Base-by-base conservation (phyloP, 2,329 filamentous ascomycete species). In the Chaetomiaceae sp. region DNA sequence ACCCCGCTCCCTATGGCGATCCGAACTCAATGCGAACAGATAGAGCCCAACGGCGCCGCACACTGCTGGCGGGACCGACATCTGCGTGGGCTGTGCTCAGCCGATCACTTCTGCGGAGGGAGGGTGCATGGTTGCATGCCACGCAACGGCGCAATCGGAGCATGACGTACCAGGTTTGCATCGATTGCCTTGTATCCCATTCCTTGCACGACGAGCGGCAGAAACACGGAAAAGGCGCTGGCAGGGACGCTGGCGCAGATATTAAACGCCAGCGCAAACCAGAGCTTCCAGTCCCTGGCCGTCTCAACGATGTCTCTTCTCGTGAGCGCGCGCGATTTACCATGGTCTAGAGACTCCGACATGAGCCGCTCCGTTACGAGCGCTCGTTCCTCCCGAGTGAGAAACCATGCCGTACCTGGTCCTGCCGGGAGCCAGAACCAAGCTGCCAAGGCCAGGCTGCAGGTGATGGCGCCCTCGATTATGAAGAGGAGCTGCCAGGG, bases 401-500 rank as follows among this genome's bases (percentile, higher is more conserved):
- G 60, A 58, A 74, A 75, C 54, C 64, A 68, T 2, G 72, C 71
- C 3, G 65, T 65, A 0, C 65, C 62, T 0, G 71, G 71, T 1
- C 67, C 68, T 2, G 60, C 54, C 0, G 73, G 72, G 0, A 76
- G 63, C 59, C 70, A 70, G 53, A 69, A 62, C 43, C 70, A 66
- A 1, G 71, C 67, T 1, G 71, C 59, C 5, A 71, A n/a, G 0
- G 68, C 71, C 11, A 73, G 63, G 11, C 67, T 13, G 0, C 73
- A 54, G 1, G 74, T 76, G 8, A 70, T 60, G 1, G 57, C 45
- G 0, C 73, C 74, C 56, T 77, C 73, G 9, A 75, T 69, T 42
- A 77, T 61, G 54, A 76, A 75, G 1, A 76, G 68, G 33, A 74
- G 69, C 52, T 73, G 69, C 73, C 73, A 75, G 45, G 65, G 61